Evolutionary conservation across 208 protist species (phyloP).

Genomic region (Borovskyia barvae): DNA sequence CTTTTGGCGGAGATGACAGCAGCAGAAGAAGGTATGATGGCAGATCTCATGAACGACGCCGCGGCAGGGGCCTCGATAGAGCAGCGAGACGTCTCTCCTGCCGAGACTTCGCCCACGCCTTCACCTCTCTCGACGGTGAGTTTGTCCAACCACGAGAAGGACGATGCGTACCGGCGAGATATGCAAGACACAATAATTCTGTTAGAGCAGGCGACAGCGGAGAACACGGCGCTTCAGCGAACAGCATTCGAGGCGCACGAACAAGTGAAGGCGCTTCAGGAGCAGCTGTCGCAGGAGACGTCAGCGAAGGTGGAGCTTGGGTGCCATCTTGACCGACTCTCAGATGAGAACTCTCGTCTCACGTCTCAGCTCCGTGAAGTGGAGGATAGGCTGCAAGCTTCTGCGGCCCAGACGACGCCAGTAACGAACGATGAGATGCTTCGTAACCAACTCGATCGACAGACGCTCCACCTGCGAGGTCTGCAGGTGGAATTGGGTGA

Average conservation of each 20-base stretch:
- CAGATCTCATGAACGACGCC: conserved; percentile 21
- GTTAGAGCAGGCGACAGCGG: conserved; percentile 15
- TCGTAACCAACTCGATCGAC: conserved; percentile 33
- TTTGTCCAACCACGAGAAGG: not conserved
- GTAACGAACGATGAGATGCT: conserved; percentile 30
- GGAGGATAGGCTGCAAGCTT: conserved; percentile 4
- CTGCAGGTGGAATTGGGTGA: conserved; percentile 36
- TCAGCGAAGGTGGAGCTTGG: conserved; percentile 23
- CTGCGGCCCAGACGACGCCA: conserved; percentile 5
- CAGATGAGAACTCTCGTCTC: conserved; percentile 35
- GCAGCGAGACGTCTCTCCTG: not conserved
- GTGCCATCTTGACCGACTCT: conserved; percentile 31
- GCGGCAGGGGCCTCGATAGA: conserved; percentile 24
- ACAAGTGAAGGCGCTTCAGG: not conserved
- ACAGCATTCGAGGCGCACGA: not conserved
- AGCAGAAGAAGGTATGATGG: conserved; percentile 17
- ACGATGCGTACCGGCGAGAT: conserved; percentile 16
- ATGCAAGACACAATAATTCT: conserved; percentile 27
- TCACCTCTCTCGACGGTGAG: not conserved
- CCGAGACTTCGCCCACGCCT: not conserved
- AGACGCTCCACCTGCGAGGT: conserved; percentile 31
- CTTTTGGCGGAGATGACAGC: conserved; percentile 18
- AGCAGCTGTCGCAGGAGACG: conserved; percentile 6
- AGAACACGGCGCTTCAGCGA: conserved; percentile 21
- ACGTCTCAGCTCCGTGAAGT: conserved; percentile 17